Conservation (phyloP, 1,284 basidiomycete species). For the Pascua guehoae region DNA sequence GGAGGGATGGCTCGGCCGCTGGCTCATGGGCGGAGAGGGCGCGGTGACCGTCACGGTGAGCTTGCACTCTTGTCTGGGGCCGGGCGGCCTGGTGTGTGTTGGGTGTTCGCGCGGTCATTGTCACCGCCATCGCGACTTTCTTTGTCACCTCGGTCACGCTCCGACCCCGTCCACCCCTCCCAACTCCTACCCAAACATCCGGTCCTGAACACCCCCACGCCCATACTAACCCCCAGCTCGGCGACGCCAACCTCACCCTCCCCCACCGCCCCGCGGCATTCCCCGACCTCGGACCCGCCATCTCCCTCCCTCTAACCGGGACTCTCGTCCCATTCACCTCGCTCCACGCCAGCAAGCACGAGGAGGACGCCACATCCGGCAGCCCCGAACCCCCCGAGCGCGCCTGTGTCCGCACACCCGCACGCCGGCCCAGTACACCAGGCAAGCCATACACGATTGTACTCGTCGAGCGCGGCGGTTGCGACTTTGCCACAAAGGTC, state of each 20-base stretch:
- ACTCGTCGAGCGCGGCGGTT: slow-evolving; percentile 76
- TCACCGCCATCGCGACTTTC: neutral
- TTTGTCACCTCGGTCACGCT: too few relatives aligned
- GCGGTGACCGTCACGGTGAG: slow-evolving; percentile 8
- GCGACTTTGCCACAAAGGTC: slow-evolving; percentile 82
- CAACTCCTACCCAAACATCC: too few relatives aligned
- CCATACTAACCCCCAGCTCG: neutral
- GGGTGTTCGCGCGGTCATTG: neutral
- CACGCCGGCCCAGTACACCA: slow-evolving; percentile 22
- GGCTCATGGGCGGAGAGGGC: slow-evolving; percentile 14
- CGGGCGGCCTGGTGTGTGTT: neutral
- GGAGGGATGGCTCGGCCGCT: neutral
- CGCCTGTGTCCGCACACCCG: slow-evolving; percentile 29
- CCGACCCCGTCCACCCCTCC: too few relatives aligned
- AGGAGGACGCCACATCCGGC: neutral
- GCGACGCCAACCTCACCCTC: slow-evolving; percentile 33
- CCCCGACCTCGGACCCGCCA: slow-evolving; percentile 27
- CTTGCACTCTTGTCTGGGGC: neutral
- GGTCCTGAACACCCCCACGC: too few relatives aligned
- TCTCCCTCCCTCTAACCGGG: slow-evolving; percentile 35
- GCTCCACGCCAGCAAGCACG: slow-evolving; percentile 9
- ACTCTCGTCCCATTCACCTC: slow-evolving; percentile 28
- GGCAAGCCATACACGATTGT: slow-evolving; percentile 57
- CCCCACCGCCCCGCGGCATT: slow-evolving; percentile 48
- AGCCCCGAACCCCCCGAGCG: slow-evolving; percentile 4